Conservation (phyloP, 163 green algal species). For the Volvox carteri region DNA sequence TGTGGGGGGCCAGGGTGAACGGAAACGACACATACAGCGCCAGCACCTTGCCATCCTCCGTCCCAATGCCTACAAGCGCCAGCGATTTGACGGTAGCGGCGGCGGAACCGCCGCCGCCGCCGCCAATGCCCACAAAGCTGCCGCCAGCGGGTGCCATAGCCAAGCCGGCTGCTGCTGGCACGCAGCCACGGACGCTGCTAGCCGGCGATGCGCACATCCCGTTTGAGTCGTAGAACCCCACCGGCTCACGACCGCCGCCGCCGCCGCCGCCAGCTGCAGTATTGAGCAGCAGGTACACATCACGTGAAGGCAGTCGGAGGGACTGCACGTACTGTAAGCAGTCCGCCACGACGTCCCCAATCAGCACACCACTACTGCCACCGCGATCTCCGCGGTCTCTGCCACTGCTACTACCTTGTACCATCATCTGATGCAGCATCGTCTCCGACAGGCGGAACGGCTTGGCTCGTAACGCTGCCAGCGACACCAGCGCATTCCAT, state of each 20-base stretch:
- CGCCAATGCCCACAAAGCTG: not conserved
- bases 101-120: not conserved
- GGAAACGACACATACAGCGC: constrained; percentile 2
- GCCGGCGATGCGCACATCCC: not conserved
- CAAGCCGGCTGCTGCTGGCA: not conserved
- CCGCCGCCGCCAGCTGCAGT: not conserved
- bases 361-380: not conserved
- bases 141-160: not conserved
- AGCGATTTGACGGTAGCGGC: not conserved
- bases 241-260: not conserved
- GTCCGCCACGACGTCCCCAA: not conserved
- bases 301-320: not conserved
- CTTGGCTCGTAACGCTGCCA: not conserved
- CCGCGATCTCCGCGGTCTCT: not conserved
- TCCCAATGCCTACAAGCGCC: not conserved
- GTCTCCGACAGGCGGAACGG: constrained; percentile 13
- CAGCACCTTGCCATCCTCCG: not conserved
- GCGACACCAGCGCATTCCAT: not conserved
- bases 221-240: not conserved
- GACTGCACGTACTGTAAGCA: constrained; percentile 12
- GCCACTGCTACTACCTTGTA: not conserved
- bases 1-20: not conserved
- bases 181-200: not conserved
- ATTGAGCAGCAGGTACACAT: constrained; percentile 20
- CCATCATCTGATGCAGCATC: not conserved